Conservation (phyloP, 164 flowering plant genomes). For the Kingdonia uniflora region DNA sequence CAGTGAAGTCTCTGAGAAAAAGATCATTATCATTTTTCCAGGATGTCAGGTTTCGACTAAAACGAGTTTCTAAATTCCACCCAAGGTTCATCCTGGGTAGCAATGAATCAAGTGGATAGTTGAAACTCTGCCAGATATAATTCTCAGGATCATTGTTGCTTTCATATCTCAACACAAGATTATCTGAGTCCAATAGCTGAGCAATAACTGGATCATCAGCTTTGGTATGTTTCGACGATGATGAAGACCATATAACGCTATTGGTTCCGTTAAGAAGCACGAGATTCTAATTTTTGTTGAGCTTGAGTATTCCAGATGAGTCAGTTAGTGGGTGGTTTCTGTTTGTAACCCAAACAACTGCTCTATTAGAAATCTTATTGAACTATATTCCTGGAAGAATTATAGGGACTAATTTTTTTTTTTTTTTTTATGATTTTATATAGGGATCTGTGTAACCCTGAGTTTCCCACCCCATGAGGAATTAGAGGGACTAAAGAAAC, state of each 20-base stretch:
- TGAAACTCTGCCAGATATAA: slow-evolving; percentile 3
- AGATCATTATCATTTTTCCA: slow-evolving; percentile 1
- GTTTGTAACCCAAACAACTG: slow-evolving; percentile 6
- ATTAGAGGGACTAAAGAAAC: too few species aligned
- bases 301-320: slow-evolving; percentile 1
- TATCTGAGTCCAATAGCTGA: not conserved
- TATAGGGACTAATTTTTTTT: too few species aligned
- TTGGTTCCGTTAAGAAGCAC: not conserved
- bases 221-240: not conserved
- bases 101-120: not conserved
- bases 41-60: not conserved
- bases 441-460: too few species aligned
- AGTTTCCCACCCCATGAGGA: too few species aligned
- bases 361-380: not conserved
- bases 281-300: slow-evolving; percentile 6
- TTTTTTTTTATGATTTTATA: too few species aligned
- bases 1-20: not conserved
- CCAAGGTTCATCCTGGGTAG: slow-evolving; percentile 3
- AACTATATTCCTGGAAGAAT: too few species aligned
- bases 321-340: slow-evolving; percentile 6
- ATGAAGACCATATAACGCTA: not conserved
- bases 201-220: not conserved
- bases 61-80: not conserved
- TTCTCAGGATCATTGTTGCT: not conserved
- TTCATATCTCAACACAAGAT: not conserved